phyloP scores from a whole-genome alignment of 441 rosid genomes.

The Adansonia madagascariensis region DNA sequence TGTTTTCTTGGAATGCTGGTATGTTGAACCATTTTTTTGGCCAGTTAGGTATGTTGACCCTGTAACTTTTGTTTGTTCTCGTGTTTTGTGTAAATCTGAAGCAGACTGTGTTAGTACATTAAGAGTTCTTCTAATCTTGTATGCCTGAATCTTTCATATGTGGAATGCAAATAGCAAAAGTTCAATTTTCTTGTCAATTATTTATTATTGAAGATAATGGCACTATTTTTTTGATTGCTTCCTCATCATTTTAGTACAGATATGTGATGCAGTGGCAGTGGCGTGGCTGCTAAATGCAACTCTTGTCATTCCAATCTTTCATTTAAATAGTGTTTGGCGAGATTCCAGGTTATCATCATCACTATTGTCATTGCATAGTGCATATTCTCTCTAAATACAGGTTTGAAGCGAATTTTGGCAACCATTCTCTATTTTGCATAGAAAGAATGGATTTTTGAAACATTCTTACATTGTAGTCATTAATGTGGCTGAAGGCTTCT shows the following conservation, averaged over 20 bases:
- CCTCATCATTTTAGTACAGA: constrained; percentile 47
- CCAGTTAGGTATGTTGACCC: neutral
- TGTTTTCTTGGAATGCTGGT: constrained; percentile 6
- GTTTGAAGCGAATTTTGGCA: constrained; percentile 12
- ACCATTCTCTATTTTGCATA: neutral
- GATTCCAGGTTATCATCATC: constrained; percentile 80
- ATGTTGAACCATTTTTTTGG: neutral
- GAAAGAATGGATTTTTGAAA: neutral
- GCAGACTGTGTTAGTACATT: neutral
- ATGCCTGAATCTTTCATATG: neutral
- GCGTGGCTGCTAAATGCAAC: constrained; percentile 94
- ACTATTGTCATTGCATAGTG: neutral
- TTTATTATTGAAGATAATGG: constrained; percentile 2
- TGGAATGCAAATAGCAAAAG: neutral
- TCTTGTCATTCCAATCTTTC: constrained; percentile 89
- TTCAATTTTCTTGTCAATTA: neutral
- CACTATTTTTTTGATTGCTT: constrained; percentile 16
- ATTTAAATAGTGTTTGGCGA: constrained; percentile 93
- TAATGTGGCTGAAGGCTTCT: neutral
- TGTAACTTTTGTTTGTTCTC: neutral
- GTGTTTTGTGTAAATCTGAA: neutral
- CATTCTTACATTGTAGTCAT: neutral
- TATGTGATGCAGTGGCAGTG: constrained; percentile 96
- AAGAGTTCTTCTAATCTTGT: neutral
- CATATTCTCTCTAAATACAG: neutral